Percentiles rank a stretch among this genome's conserved stretches.
Conservation (phyloP, 805 yeast genomes). For the Saccharomycopsis sp. region DNA sequence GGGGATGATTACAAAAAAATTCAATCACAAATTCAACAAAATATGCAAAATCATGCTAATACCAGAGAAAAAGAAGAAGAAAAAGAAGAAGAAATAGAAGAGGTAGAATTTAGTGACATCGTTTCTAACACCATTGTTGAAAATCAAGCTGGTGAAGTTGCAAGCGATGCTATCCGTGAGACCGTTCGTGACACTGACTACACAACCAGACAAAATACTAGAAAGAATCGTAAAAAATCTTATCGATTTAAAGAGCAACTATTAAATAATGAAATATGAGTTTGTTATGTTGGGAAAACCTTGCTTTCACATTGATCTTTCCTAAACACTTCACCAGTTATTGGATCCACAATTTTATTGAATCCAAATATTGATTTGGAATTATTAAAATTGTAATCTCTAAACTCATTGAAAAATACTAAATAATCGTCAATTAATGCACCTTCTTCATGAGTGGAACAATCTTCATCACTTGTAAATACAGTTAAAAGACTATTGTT, state of each 20-base stretch:
- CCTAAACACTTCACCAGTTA: conserved; percentile 17
- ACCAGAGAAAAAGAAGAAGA: not conserved
- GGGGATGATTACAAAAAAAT: conserved; percentile 17
- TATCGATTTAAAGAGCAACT: conserved; percentile 9
- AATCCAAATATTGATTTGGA: not conserved
- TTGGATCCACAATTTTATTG: conserved; percentile 16
- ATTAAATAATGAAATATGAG: conserved; percentile 1
- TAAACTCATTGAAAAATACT: not conserved
- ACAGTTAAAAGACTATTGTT: conserved; percentile 6
- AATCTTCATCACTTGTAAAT: conserved; percentile 3
- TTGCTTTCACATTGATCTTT: conserved; percentile 7
- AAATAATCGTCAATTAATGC: conserved; percentile 6
- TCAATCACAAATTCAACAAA: conserved; percentile 11
- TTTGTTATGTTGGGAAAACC: conserved; percentile 21
- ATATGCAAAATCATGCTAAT: conserved; percentile 7
- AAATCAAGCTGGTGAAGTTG: not conserved
- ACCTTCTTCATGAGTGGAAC: not conserved
- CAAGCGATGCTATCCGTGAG: not conserved
- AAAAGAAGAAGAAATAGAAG: conserved; percentile 4
- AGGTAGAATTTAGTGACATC: conserved; percentile 14
- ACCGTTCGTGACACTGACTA: not conserved
- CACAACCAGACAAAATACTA: conserved; percentile 13
- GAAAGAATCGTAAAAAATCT: conserved; percentile 10
- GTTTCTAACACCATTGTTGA: conserved; percentile 16
- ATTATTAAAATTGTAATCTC: not conserved